Evolutionary conservation across 768 basidiomycete genomes (phyloP).

Genomic region (Suillus luteus): DNA sequence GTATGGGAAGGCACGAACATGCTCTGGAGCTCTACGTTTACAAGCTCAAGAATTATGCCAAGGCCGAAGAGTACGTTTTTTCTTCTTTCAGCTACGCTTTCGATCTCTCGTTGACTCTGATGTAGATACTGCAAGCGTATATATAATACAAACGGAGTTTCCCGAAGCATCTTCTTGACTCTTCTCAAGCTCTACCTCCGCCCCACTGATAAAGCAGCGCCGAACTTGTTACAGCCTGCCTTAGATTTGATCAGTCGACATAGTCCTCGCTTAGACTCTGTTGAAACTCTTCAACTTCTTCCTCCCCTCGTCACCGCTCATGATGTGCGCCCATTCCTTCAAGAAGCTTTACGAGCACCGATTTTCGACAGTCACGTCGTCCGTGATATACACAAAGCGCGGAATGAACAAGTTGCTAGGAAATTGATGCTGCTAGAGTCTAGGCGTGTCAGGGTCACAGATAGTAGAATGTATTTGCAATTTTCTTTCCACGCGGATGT

Average conservation of each 20-base stretch:
- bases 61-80: slow-evolving; percentile 81
- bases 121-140: slow-evolving; percentile 87
- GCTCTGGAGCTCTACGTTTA: slow-evolving; percentile 96
- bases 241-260: slow-evolving; percentile 87
- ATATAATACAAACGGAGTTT: slow-evolving; percentile 59
- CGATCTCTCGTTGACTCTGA: slow-evolving; percentile 6
- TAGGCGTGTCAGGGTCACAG: slow-evolving; percentile 84
- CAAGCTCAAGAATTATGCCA: slow-evolving; percentile 74
- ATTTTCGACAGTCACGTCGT: slow-evolving; percentile 71
- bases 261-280: slow-evolving; percentile 76
- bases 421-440: slow-evolving; percentile 75
- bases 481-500: not conserved
- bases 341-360: slow-evolving; percentile 66
- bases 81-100: not conserved
- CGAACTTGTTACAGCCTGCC: slow-evolving; percentile 75
- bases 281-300: slow-evolving; percentile 80
- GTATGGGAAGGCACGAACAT: slow-evolving; percentile 88
- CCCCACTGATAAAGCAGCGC: slow-evolving; percentile 53
- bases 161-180: slow-evolving; percentile 73
- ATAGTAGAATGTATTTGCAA: slow-evolving; percentile 83
- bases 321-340: slow-evolving; percentile 77
- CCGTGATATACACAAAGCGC: slow-evolving; percentile 69
- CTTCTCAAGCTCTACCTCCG: slow-evolving; percentile 88
- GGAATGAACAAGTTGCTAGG: slow-evolving; percentile 75
- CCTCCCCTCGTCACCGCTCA: slow-evolving; percentile 88